Evolutionary conservation across 441 rosid species (phyloP).

Genomic region (Hypseocharis bilobata): DNA sequence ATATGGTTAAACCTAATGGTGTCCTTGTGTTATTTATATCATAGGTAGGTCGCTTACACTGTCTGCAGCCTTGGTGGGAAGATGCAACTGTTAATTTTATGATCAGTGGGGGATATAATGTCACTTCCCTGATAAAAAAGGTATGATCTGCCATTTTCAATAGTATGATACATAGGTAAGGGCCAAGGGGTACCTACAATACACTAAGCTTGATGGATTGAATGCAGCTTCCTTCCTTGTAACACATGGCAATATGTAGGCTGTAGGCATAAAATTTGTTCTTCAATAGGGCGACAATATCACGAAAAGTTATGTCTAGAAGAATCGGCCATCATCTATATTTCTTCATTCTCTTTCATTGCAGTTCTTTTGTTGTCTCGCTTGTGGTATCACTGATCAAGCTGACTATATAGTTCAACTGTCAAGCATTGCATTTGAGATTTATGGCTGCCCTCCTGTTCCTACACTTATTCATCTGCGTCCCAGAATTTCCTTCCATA

Average conservation of each 20-base stretch:
- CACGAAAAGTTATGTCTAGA: too few species aligned
- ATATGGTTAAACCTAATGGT: constrained; percentile 7
- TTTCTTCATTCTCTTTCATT: not conserved
- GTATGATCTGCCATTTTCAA: constrained; percentile 24
- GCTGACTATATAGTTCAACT: too few species aligned
- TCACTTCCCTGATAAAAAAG: constrained; percentile 40
- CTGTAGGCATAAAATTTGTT: too few species aligned
- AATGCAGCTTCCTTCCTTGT: not conserved
- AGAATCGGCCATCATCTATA: too few species aligned
- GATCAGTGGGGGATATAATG: constrained; percentile 61
- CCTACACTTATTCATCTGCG: too few species aligned
- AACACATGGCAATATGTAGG: too few species aligned
- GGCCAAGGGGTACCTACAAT: too few species aligned
- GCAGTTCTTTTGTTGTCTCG: not conserved
- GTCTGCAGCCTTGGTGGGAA: constrained; percentile 70
- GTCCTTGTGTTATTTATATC: constrained; percentile 8
- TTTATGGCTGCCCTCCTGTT: too few species aligned
- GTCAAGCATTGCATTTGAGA: too few species aligned
- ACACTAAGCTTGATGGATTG: not conserved
- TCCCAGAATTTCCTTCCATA: too few species aligned
- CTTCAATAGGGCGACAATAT: too few species aligned
- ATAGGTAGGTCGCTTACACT: constrained; percentile 54
- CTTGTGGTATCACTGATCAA: too few species aligned
- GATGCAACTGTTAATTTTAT: constrained; percentile 53
- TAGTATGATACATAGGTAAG: not conserved